These are phyloP conservation scores for Fusarium sp. DNA, from an alignment of 2,329 filamentous ascomycete genomes.

Conservation along the genomic window DNA sequence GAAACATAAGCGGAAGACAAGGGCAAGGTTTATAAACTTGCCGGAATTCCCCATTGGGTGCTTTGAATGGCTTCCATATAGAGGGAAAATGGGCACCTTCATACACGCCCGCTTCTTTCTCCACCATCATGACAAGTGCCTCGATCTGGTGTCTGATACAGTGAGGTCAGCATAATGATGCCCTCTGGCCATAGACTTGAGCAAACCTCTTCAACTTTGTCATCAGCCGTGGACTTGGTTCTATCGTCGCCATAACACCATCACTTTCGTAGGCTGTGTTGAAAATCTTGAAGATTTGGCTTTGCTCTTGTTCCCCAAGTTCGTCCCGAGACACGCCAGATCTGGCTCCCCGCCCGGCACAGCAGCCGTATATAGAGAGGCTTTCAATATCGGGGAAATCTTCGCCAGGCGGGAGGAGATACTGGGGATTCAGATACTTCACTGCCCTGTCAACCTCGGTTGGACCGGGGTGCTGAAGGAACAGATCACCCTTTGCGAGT, in stretches of 20 bases:
- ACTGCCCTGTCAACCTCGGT: not conserved
- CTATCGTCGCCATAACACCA: not conserved
- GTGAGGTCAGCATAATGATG: not conserved
- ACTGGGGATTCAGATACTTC: not conserved
- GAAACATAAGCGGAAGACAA: not conserved
- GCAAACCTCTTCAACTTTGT: not conserved
- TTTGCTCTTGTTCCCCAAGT: not conserved
- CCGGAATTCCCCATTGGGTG: not conserved
- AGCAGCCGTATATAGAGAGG: not conserved
- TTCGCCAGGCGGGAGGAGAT: not conserved
- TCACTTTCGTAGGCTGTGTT: not conserved
- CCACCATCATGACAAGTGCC: not conserved
- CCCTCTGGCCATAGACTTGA: not conserved
- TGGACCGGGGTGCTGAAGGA: not conserved
- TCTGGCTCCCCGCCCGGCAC: not conserved
- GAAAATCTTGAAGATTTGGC: not conserved
- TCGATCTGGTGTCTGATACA: not conserved
- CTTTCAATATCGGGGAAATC: not conserved
- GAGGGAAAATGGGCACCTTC: not conserved
- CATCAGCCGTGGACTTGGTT: not conserved
- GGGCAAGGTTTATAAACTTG: not conserved
- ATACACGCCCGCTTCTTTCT: not conserved
- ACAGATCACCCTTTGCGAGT: constrained; percentile 1
- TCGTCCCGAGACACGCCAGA: not conserved
- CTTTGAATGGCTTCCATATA: not conserved